Percentiles rank a stretch among this genome's conserved stretches.
Evolutionary conservation across 2,329 filamentous ascomycete genomes (phyloP).

Genomic region (Neonectria coccinea): DNA sequence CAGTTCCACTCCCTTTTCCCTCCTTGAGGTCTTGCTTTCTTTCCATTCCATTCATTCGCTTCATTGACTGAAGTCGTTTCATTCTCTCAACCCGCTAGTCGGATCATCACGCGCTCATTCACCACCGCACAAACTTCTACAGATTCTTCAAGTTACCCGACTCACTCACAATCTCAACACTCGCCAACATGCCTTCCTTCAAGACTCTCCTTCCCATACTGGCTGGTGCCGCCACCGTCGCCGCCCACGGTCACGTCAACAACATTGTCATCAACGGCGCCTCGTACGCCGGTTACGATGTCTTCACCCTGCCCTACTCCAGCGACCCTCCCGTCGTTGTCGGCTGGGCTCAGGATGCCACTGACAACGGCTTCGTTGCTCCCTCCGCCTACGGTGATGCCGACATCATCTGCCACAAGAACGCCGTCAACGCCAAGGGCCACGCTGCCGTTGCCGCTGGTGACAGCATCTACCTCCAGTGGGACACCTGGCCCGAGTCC

Average conservation of each 20-base stretch:
- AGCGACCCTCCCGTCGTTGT: slow-evolving; percentile 38
- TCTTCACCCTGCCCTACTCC: slow-evolving; percentile 36
- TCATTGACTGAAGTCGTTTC: slow-evolving; percentile 50
- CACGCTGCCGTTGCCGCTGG: slow-evolving; percentile 56
- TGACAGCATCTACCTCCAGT: slow-evolving; percentile 55
- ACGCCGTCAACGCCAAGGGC: slow-evolving; percentile 53
- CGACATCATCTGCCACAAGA: slow-evolving; percentile 63
- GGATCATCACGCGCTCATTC: slow-evolving; percentile 32
- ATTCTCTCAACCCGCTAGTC: slow-evolving; percentile 45
- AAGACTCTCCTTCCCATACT: slow-evolving; percentile 45
- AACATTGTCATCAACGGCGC: slow-evolving; percentile 45
- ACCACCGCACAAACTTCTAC: slow-evolving; percentile 21
- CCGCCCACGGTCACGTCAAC: slow-evolving; percentile 47
- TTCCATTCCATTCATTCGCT: slow-evolving; percentile 43
- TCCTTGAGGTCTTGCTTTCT: slow-evolving; percentile 38
- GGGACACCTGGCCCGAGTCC: slow-evolving; percentile 57
- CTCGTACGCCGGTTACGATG: slow-evolving; percentile 41
- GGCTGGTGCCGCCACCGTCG: slow-evolving; percentile 42
- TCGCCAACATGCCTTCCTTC: slow-evolving; percentile 45
- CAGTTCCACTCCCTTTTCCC: slow-evolving; percentile 44
- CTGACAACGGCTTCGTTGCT: slow-evolving; percentile 64
- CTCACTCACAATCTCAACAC: slow-evolving; percentile 15
- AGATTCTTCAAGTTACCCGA: slow-evolving; percentile 20
- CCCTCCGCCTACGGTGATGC: slow-evolving; percentile 52
- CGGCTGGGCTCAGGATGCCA: slow-evolving; percentile 57